Percentiles rank a stretch among this genome's conserved stretches.
Conservation (phyloP, 257 asterid genomes). For the Nicotiana noctiflora region DNA sequence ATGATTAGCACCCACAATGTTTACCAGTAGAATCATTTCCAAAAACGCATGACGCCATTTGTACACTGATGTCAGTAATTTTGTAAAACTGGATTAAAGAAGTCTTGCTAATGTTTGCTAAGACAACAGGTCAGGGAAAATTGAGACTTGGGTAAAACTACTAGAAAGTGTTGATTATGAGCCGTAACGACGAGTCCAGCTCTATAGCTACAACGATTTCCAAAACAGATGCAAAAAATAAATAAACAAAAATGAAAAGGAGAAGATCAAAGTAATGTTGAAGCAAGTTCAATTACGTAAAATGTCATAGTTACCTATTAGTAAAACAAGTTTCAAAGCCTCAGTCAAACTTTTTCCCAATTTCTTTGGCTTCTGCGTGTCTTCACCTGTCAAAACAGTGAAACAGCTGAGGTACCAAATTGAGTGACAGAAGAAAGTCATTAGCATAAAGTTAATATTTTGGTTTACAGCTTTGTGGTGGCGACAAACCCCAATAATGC, state of each 20-base stretch:
- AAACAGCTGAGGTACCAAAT: background rate
- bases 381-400: constrained; percentile 42
- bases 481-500: background rate
- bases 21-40: background rate
- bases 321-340: constrained; percentile 89
- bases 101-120: background rate
- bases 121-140: background rate
- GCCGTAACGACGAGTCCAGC: background rate
- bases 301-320: constrained; percentile 46
- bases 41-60: background rate
- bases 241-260: too few species aligned
- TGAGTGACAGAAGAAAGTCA: background rate
- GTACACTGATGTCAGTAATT: too few species aligned
- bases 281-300: constrained; percentile 2
- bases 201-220: background rate
- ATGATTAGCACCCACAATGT: background rate
- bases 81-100: background rate
- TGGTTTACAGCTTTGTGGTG: background rate
- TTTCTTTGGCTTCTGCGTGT: constrained; percentile 40
- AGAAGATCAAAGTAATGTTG: background rate
- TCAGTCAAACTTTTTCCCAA: constrained; percentile 64
- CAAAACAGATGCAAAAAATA: too few species aligned
- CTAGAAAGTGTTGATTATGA: background rate
- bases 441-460: background rate
- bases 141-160: background rate